Evolutionary conservation across 169 alveolate genomes (phyloP).

Genomic region (Plasmodium gonderi): DNA sequence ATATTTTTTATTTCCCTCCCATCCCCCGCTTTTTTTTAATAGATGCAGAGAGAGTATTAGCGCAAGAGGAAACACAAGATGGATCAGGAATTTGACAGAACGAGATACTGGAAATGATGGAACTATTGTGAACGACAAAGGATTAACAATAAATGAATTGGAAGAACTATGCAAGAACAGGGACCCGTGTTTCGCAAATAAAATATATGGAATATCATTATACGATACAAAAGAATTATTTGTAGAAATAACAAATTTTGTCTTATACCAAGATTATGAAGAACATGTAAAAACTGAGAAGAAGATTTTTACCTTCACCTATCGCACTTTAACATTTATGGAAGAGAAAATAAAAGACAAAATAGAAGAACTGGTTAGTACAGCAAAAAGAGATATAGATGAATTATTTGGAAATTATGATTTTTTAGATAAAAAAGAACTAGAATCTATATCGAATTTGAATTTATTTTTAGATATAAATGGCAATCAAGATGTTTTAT

Average conservation of each 20-base stretch:
- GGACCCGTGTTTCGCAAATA: neutral
- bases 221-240: neutral
- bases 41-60: neutral
- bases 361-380: neutral
- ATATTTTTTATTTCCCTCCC: neutral
- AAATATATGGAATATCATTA: neutral
- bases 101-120: neutral
- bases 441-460: neutral
- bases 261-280: neutral
- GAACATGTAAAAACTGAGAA: constrained; percentile 1
- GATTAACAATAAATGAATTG: neutral
- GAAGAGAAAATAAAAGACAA: neutral
- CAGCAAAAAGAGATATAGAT: neutral
- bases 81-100: neutral
- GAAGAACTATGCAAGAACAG: constrained; percentile 11
- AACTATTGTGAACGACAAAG: neutral
- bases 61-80: neutral
- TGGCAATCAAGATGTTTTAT: constrained; percentile 6
- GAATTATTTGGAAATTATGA: constrained; percentile 6
- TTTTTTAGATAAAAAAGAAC: neutral
- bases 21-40: neutral
- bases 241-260: neutral
- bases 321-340: neutral
- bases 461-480: constrained; percentile 11
- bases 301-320: neutral